Evolutionary conservation across 2,329 filamentous ascomycete species (phyloP), one percentile per base, ranked within the genome.

Genomic region (Periconia macrospinosa): DNA sequence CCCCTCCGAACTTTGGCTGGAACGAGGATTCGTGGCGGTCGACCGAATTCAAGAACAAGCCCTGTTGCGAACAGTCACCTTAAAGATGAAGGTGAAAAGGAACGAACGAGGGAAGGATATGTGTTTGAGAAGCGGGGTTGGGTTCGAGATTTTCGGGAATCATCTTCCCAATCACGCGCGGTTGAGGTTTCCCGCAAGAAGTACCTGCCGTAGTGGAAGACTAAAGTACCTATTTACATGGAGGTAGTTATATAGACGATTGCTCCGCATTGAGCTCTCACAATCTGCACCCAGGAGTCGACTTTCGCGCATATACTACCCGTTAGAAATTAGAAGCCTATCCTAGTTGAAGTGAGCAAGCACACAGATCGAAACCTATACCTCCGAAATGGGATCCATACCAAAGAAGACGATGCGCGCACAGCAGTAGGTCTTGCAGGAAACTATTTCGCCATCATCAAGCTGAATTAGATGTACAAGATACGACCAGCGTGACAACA

Each of bases 401-500:
- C 20, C 58, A 20, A 55, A 60, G 45, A 61, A 62, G n/a, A n/a
- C n/a, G 45, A 68, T 67, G 65, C 53, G 47, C 19, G 67, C 67
- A 47, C 65, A 68, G 44, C 67, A 70, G 57, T 62, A 56, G 49
- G 56, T 52, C 17, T 45, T 33, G 8, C 13, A 33, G 8, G 13
- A 33, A 33, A 13, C 40, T 8, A n/a, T n/a, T 8, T 15, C 14
- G n/a, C 15, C 40, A n/a, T 7, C 8, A 41, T 15, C 40, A 41
- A 41, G 40, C 30, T 33, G 13, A 41, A 8, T 7, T 15, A 30
- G 30, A 3, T 14, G 23, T n/a, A 10, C 11, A 41, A 63, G 62
- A 56, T 72, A 70, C 45, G 68, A 72, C 41, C 53, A 57, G 11
- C 60, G 64, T 30, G 70, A 72, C 55, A 73, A 74, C 51, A 68